Evolutionary conservation across 139 green algal genomes (phyloP), one percentile per base, ranked within the genome.

Genomic region (Chlorella sp.): DNA sequence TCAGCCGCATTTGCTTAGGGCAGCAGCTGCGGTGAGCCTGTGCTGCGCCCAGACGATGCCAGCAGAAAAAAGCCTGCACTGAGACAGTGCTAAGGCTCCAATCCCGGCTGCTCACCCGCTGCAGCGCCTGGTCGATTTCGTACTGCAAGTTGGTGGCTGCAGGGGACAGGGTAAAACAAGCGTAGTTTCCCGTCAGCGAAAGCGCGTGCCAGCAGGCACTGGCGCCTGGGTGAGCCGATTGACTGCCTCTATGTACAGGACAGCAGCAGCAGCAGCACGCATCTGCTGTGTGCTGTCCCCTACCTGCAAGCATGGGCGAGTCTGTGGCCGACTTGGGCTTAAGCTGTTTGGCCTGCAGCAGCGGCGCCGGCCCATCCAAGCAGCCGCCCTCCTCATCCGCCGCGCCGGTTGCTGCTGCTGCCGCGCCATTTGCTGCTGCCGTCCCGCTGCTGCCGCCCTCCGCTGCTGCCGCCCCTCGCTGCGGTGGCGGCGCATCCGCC

Each of bases 111-210:
- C 51, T 11, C 51, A 60, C 81, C 43, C 90, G 88, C 92, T 98
- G 93, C 32, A 92, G 85, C 14, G 93, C 95, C 28, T 77, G 56
- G 87, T 98, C 95, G 13, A 98, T 93, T 20, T 98, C 95, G 72
- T 97, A 87, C 77, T 98, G 89, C 40, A 93, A 79, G 84, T 99
- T 99, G 56, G 96, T 98, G 46, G 90, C 91, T 84, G 83, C 85
- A 70, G 81, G 67, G 22, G 54, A 13, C 40, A 51, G 30, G 44
- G 32, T 14, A 41, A 56, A 19, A n/a, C n/a, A n/a, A 7, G 17
- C 44, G 46, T 1, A 7, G n/a, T 34, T 43, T 30, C n/a, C 17
- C 40, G 51, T 36, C 60, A 79, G 17, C n/a, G n/a, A n/a, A n/a
- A n/a, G n/a, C n/a, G n/a, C n/a, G n/a, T n/a, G n/a, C n/a, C n/a